Conservation (phyloP, 306 rosid species). For the Albizia julibrissin region DNA sequence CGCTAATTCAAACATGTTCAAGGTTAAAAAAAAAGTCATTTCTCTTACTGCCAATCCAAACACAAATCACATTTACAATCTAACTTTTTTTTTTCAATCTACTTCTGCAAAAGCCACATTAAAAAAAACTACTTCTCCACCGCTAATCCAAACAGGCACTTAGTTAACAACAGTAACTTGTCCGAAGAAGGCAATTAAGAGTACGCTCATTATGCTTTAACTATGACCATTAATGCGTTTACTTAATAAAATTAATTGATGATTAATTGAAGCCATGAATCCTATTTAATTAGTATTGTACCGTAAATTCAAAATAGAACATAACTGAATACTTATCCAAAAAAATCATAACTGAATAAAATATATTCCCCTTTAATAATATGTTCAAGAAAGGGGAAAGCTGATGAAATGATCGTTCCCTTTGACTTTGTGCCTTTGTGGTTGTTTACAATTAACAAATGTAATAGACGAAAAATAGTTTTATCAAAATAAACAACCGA, state of each 20-base stretch:
- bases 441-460: not conserved
- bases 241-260: not conserved
- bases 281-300: not conserved
- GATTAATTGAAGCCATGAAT: not conserved
- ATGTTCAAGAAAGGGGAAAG: not conserved
- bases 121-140: no score
- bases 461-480: not conserved
- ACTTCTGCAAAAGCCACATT: no score
- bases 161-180: not conserved
- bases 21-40: no score
- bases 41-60: no score
- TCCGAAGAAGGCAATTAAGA: not conserved
- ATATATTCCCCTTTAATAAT: not conserved
- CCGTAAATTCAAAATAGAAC: not conserved
- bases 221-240: not conserved
- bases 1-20: no score
- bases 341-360: not conserved
- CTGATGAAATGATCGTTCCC: not conserved
- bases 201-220: not conserved
- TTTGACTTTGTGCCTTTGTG: not conserved
- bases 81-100: no score
- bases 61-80: no score
- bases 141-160: no score
- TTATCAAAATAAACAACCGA: not conserved
- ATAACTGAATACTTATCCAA: not conserved